Percentiles rank a stretch among this genome's conserved stretches.
phyloP scores from a whole-genome alignment of 108 stramenopile species.

The Nitzschia sp. region DNA sequence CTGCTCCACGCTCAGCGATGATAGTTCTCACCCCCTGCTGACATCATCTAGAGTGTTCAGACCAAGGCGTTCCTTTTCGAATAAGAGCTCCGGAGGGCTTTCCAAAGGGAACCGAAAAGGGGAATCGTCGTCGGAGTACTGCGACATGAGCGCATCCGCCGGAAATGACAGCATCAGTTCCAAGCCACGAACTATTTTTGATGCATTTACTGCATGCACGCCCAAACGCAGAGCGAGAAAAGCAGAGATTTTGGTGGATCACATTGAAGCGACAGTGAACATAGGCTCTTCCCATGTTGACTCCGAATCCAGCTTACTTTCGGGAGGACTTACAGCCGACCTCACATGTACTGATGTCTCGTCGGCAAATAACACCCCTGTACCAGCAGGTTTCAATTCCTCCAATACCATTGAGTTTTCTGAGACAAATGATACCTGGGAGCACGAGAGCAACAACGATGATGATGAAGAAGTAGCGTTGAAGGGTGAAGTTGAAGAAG shows the following conservation, averaged over 20 bases:
- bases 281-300: background rate
- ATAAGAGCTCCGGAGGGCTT: background rate
- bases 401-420: background rate
- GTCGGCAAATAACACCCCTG: background rate
- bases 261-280: background rate
- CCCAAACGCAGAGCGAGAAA: background rate
- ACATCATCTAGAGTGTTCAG: background rate
- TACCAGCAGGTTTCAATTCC: background rate
- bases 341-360: background rate
- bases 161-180: background rate
- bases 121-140: background rate
- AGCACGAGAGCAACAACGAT: background rate
- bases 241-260: background rate
- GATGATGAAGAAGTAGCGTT: background rate
- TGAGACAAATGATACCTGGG: background rate
- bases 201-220: background rate
- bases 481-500: background rate
- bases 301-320: background rate
- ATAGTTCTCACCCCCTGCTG: slow-evolving; percentile 1
- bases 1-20: background rate
- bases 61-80: background rate
- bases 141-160: background rate
- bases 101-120: background rate
- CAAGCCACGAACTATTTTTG: background rate
- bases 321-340: background rate